Base-by-base conservation (phyloP, 768 basidiomycete genomes). In the Naganishia vaughanmartiniae region DNA sequence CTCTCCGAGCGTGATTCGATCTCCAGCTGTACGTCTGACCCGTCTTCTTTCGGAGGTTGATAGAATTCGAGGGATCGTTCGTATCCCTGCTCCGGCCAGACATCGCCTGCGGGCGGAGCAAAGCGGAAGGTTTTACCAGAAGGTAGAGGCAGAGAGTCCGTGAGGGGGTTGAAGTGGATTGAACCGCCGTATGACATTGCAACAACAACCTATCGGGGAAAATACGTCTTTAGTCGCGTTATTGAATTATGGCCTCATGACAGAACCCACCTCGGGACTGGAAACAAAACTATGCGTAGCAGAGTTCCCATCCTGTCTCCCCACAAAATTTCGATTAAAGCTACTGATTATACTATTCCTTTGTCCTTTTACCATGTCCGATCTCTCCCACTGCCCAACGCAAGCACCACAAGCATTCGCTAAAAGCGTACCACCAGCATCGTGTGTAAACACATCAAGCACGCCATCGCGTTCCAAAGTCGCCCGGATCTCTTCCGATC, bases 321-420 rank as follows among this genome's bases (percentile, higher is more conserved):
- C 72, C 6, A 54, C 28, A 28, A 70, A 72, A 26, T 72, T 72
- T 30, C 72, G 39, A 39, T 72, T 72, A 33, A 72, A 72, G 30
- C 42, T 48, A 30, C 56, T 58, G 12, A 69, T 34, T 4, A 68
- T 70, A 39, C 70, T 70, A 14, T 72, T 72, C 31, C 28, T n/a
- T 14, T 67, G 45, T 4, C 72, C 72, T 28, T 68, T 63, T n/a
- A 28, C 24, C 48, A 72, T 42, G 21, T 72, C 68, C 6, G 31
- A 30, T 17, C 72, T 30, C 28, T 72, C 54, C 72, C 72, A 72
- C 54, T 72, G 72, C 4, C 72, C 72, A 3, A 72, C 72, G 31
- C 72, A 72, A 15, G 72, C 72, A 4, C 72, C 72, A 66, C 72
- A 72, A 17, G 72, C 72, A 57, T 72, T 72, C 12, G 72, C 72